Base-by-base conservation (phyloP, 352 stramenopile species). In the Globisporangium nodosum region DNA sequence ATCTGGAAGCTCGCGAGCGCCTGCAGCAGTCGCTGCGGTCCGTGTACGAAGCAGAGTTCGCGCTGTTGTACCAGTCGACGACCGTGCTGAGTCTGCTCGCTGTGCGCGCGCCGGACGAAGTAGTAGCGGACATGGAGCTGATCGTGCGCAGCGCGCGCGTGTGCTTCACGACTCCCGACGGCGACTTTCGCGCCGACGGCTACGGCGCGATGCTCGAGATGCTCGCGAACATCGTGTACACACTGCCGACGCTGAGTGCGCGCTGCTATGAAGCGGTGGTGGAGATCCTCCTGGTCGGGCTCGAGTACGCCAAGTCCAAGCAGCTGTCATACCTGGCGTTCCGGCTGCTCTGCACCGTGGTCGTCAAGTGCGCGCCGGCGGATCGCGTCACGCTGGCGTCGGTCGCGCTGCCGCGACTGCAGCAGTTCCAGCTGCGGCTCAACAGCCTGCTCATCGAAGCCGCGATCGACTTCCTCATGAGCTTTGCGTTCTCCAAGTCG, bases 401-500 rank as follows among this genome's bases (percentile, higher is more conserved):
- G 6, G 52, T 69, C 6, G 74, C 77, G 11, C 64, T 92, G 54
- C 83, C 83, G 37, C 65, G 66, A 0, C 55, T 94, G n/a, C 68
- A 83, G 39, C 69, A 84, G 31, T 74, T 60, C 31, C 55, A 68
- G 11, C 47, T 61, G 54, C 65, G 65, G 0, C 64, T 67, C 1
- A 81, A 84, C 47, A 77, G 60, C 39, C 53, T 83, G 52, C 55
- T 94, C 24, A 61, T 76, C 7, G 81, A 94, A 55, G 68, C 76
- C 7, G 81, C 81, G 15, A 72, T 94, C 9, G 85, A 94, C 50
- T 92, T 90, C 47, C 62, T 94, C 21, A 84, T 90, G 77, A 88
- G 70, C 54, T 87, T 84, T 62, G 79, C 81, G 21, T 73, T 87
- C 37, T 85, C 78, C 5, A 70, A 71, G 21, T 86, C 81, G 15